Evolutionary conservation across 371 early-diverging fungal genomes (phyloP).

Genomic region (Lichtheimia hyalospora): DNA sequence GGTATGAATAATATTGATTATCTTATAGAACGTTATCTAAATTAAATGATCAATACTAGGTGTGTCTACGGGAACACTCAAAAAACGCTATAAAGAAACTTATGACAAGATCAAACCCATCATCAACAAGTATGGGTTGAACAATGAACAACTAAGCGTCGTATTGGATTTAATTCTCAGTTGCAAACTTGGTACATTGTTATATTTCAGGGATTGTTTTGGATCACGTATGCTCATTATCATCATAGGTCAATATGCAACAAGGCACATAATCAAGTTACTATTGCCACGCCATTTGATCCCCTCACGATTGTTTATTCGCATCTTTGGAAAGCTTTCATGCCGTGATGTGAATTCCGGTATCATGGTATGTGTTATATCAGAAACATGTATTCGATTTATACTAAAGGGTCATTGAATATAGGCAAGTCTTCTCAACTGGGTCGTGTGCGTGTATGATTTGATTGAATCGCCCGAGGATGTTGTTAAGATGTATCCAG

Average conservation of each 20-base stretch:
- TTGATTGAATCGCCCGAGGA: slow-evolving; percentile 38
- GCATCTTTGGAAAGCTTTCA: slow-evolving; percentile 35
- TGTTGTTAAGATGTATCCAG: slow-evolving; percentile 41
- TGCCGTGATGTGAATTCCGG: slow-evolving; percentile 21
- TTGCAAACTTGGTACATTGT: slow-evolving; percentile 16
- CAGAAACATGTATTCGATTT: not conserved
- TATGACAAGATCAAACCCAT: slow-evolving; percentile 2
- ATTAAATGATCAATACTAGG: too few species aligned
- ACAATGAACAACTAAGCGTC: slow-evolving; percentile 4
- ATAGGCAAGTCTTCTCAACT: slow-evolving; percentile 41
- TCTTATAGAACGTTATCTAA: too few species aligned
- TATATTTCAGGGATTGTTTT: not conserved
- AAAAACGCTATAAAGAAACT: too few species aligned
- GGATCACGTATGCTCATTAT: not conserved
- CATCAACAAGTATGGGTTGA: slow-evolving; percentile 18
- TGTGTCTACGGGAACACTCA: too few species aligned
- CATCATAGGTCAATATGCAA: not conserved
- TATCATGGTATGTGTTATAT: slow-evolving; percentile 21
- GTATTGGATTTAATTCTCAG: slow-evolving; percentile 19
- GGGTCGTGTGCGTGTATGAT: slow-evolving; percentile 53
- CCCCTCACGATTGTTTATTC: slow-evolving; percentile 32
- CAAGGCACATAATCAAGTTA: slow-evolving; percentile 25
- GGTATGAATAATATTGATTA: too few species aligned
- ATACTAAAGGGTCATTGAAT: not conserved
- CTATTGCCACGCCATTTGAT: slow-evolving; percentile 51